Evolutionary conservation across 2,329 filamentous ascomycete species (phyloP).

Genomic region (Thermothelomyces thermophilus): DNA sequence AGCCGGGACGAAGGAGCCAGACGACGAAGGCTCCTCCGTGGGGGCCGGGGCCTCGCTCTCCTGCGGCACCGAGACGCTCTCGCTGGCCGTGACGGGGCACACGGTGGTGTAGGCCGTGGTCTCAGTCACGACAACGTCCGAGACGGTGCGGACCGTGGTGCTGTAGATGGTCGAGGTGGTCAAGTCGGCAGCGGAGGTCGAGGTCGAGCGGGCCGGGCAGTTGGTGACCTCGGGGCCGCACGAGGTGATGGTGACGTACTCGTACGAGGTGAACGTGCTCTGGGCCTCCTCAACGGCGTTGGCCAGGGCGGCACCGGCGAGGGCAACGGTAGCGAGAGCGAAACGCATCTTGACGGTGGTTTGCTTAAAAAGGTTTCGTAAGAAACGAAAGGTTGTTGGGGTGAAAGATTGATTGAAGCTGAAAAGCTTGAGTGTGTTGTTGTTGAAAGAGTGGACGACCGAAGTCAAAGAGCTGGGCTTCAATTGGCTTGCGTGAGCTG

Average conservation of each 20-base stretch:
- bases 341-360: constrained; percentile 55
- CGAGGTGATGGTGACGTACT: constrained; percentile 55
- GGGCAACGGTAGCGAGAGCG: constrained; percentile 44
- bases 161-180: constrained; percentile 48
- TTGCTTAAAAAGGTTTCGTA: constrained; percentile 16
- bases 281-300: constrained; percentile 24
- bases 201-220: constrained; percentile 37
- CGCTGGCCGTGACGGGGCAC: constrained; percentile 28
- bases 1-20: constrained; percentile 24
- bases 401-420: constrained; percentile 29
- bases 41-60: neutral
- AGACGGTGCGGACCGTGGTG: constrained; percentile 50
- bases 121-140: constrained; percentile 34
- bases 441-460: constrained; percentile 37
- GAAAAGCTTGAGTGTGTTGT: constrained; percentile 23
- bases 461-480: constrained; percentile 33
- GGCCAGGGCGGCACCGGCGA: constrained; percentile 39
- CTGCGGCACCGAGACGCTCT: neutral
- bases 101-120: constrained; percentile 41
- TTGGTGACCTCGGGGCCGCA: constrained; percentile 48
- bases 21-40: neutral
- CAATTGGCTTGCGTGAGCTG: constrained; percentile 32
- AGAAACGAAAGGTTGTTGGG: constrained; percentile 18
- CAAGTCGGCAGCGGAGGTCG: constrained; percentile 29
- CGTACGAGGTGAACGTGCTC: constrained; percentile 50